Conservation (phyloP, 371 early-diverging fungal species). For the Rhizomucor pusillus region DNA sequence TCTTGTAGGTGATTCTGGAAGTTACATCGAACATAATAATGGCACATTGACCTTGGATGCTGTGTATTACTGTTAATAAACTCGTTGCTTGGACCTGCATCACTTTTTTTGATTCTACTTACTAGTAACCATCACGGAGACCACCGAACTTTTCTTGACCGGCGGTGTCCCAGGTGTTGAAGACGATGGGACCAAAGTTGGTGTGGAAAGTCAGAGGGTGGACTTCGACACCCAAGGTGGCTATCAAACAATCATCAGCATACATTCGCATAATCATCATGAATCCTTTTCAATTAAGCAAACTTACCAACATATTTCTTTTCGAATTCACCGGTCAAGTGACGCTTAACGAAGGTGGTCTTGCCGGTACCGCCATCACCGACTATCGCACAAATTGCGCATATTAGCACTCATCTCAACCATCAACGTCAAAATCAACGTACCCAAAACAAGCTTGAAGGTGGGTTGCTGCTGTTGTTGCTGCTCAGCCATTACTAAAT, state of each 20-base stretch:
- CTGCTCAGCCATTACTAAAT: constrained; percentile 31
- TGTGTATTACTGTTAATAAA: constrained; percentile 16
- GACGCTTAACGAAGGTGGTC: constrained; percentile 99
- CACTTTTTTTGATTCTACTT: constrained; percentile 28
- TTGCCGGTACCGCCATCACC: constrained; percentile 99
- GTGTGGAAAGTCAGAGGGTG: constrained; percentile 98
- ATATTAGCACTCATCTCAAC: constrained; percentile 3
- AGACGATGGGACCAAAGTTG: constrained; percentile 94
- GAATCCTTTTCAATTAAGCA: neutral
- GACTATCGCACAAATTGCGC: constrained; percentile 52
- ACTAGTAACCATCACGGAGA: constrained; percentile 99
- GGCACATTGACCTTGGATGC: constrained; percentile 99
- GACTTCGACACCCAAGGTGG: constrained; percentile 99
- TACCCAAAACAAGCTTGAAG: constrained; percentile 86
- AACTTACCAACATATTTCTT: constrained; percentile 98
- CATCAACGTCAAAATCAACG: constrained; percentile 4
- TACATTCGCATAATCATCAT: neutral
- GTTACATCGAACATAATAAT: constrained; percentile 99
- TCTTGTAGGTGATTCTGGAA: constrained; percentile 99
- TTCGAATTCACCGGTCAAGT: constrained; percentile 99
- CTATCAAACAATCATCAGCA: constrained; percentile 41
- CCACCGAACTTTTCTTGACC: constrained; percentile 99
- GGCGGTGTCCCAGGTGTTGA: constrained; percentile 99
- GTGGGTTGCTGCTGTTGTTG: constrained; percentile 42
- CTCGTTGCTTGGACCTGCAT: neutral